These are phyloP conservation scores for Dothideomycetes sp. DNA, from an alignment of 2,329 filamentous ascomycete genomes.

Conservation along the genomic window DNA sequence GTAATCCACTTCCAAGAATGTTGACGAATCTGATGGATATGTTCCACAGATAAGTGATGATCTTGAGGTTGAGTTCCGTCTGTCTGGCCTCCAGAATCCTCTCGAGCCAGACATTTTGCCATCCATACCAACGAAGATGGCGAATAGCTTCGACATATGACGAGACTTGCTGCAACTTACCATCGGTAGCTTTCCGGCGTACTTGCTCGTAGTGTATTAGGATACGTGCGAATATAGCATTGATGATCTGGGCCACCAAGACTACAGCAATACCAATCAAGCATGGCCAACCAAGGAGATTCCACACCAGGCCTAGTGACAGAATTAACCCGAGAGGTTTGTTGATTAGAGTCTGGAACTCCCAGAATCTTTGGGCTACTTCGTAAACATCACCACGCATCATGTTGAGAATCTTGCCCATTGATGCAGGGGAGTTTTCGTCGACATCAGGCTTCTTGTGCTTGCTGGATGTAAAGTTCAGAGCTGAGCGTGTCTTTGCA, in stretches of 20 bases:
- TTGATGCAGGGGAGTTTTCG: slow-evolving; percentile 58
- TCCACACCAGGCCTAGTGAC: slow-evolving; percentile 64
- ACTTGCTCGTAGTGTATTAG: slow-evolving; percentile 61
- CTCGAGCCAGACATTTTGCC: slow-evolving; percentile 66
- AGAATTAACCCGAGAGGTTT: slow-evolving; percentile 70
- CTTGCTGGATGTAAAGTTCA: neutral
- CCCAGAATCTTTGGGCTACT: slow-evolving; percentile 66
- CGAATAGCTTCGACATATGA: slow-evolving; percentile 83
- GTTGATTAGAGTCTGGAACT: slow-evolving; percentile 65
- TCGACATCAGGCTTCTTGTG: neutral
- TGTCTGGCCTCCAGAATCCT: slow-evolving; percentile 60
- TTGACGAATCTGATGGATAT: slow-evolving; percentile 61
- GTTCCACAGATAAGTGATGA: slow-evolving; percentile 55
- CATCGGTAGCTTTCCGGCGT: slow-evolving; percentile 65
- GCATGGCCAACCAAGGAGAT: slow-evolving; percentile 71
- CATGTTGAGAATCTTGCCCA: slow-evolving; percentile 83
- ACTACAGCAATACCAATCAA: slow-evolving; percentile 64
- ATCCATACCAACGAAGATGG: slow-evolving; percentile 72
- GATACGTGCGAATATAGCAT: slow-evolving; percentile 56
- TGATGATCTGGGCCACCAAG: slow-evolving; percentile 56
- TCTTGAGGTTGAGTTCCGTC: slow-evolving; percentile 55
- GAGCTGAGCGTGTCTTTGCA: neutral
- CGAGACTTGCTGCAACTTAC: slow-evolving; percentile 67
- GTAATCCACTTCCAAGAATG: slow-evolving; percentile 60
- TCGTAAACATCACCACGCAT: slow-evolving; percentile 68